A percentile compares a stretch with the other conserved stretches of the same genome.
Conservation (phyloP, 148 eudicot genomes). For the Simmondsia chinensis region DNA sequence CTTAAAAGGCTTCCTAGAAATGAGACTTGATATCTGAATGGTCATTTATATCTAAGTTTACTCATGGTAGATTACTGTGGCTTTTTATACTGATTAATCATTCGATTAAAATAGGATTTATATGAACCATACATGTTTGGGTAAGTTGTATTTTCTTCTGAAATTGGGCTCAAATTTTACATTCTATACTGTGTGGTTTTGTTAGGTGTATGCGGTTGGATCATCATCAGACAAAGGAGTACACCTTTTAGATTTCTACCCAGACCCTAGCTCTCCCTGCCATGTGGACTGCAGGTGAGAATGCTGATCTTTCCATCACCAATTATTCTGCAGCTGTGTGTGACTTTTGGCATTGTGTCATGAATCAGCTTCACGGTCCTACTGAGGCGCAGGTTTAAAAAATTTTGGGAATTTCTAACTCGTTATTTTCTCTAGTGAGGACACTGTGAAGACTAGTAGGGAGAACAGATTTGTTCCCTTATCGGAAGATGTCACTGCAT, state of each 20-base stretch:
- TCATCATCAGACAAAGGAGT: constrained; percentile 60
- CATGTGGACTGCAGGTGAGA: constrained; percentile 76
- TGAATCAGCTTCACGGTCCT: no score
- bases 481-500: constrained; percentile 56
- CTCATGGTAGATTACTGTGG: no score
- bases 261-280: constrained; percentile 61
- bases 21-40: no score
- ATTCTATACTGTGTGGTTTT: constrained; percentile 3
- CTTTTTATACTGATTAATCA: no score
- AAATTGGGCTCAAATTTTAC: no score
- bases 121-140: no score
- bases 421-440: constrained; percentile 37
- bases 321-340: neutral
- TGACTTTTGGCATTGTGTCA: no score
- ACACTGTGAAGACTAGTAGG: constrained; percentile 17
- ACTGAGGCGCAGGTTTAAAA: neutral
- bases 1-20: no score
- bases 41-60: no score
- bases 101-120: no score
- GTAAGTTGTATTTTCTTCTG: no score
- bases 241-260: constrained; percentile 73
- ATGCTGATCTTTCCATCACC: neutral
- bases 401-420: neutral
- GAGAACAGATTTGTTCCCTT: constrained; percentile 51
- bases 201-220: constrained; percentile 73